These are phyloP conservation scores for Magnusiomyces paraingens DNA, from an alignment of 1,139 yeast species.

Conservation along the genomic window DNA sequence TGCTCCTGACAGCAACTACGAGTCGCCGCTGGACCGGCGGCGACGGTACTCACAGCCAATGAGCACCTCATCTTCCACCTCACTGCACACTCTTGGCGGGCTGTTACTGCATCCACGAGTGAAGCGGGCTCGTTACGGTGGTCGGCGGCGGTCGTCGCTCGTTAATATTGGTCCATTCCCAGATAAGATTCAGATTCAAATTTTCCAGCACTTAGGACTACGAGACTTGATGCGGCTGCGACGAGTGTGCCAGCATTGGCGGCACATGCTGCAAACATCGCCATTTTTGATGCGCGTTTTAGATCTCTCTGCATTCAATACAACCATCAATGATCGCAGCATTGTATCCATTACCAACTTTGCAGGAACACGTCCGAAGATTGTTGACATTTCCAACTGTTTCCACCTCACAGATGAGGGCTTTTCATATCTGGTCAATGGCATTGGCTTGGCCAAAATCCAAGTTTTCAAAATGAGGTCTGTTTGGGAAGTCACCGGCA, in stretches of 20 bases:
- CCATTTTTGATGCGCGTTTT: conserved; percentile 45
- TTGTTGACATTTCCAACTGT: conserved; percentile 62
- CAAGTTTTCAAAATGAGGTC: conserved; percentile 53
- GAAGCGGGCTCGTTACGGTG: conserved; percentile 29
- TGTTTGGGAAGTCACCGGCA: conserved; percentile 71
- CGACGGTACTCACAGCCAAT: neutral
- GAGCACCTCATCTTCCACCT: neutral
- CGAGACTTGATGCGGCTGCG: conserved; percentile 54
- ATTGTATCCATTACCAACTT: conserved; percentile 56
- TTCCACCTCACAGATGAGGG: conserved; percentile 74
- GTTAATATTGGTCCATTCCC: conserved; percentile 53
- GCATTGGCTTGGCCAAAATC: conserved; percentile 59
- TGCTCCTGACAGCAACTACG: neutral
- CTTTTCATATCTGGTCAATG: conserved; percentile 61
- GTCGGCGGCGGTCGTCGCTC: conserved; percentile 51
- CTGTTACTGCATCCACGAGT: conserved; percentile 18
- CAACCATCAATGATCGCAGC: conserved; percentile 51
- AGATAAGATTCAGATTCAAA: conserved; percentile 47
- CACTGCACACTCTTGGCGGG: conserved; percentile 5
- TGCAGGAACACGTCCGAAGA: conserved; percentile 60
- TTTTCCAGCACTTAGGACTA: conserved; percentile 48
- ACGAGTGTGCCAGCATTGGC: conserved; percentile 56
- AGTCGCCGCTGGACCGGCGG: neutral
- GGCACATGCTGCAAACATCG: conserved; percentile 54
- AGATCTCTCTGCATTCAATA: conserved; percentile 56